These are phyloP conservation scores for Aspergillus sp. DNA, from an alignment of 2,329 filamentous ascomycete species.

Conservation along the genomic window DNA sequence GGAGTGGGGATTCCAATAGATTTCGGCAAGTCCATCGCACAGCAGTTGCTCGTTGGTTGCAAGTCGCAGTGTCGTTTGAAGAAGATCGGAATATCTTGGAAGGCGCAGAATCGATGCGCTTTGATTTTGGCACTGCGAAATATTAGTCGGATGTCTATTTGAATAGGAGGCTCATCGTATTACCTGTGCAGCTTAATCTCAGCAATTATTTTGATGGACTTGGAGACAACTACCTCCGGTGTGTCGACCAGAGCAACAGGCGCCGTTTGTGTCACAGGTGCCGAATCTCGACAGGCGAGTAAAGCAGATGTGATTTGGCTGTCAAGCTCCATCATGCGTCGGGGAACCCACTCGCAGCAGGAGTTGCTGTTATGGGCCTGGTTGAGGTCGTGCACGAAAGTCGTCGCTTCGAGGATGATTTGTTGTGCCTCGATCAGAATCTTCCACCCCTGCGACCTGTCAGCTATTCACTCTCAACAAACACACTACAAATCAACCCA, in stretches of 20 bases:
- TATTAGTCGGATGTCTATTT: not conserved
- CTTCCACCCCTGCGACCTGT: constrained; percentile 18
- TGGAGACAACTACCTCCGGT: constrained; percentile 15
- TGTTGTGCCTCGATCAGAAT: constrained; percentile 20
- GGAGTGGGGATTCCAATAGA: constrained; percentile 5
- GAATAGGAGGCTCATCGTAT: constrained; percentile 5
- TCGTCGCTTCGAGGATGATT: constrained; percentile 16
- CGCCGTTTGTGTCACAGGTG: constrained; percentile 2
- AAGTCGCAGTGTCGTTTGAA: constrained; percentile 19
- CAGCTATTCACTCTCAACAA: constrained; percentile 3
- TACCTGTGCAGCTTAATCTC: constrained; percentile 23
- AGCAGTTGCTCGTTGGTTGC: not conserved
- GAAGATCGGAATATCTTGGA: constrained; percentile 20
- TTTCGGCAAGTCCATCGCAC: not conserved
- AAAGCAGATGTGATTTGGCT: constrained; percentile 12
- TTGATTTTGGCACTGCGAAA: constrained; percentile 14
- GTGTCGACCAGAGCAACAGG: constrained; percentile 2
- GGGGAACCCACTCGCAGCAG: constrained; percentile 9
- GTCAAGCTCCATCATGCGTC: constrained; percentile 15
- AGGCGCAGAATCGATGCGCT: constrained; percentile 19
- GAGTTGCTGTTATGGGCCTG: constrained; percentile 4
- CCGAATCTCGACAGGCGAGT: constrained; percentile 6
- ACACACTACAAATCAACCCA: not conserved
- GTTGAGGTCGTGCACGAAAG: constrained; percentile 17
- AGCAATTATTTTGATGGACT: constrained; percentile 16